Conservation (phyloP, 495 filamentous ascomycete species). For the Rostrohypoxylon terebratum region DNA sequence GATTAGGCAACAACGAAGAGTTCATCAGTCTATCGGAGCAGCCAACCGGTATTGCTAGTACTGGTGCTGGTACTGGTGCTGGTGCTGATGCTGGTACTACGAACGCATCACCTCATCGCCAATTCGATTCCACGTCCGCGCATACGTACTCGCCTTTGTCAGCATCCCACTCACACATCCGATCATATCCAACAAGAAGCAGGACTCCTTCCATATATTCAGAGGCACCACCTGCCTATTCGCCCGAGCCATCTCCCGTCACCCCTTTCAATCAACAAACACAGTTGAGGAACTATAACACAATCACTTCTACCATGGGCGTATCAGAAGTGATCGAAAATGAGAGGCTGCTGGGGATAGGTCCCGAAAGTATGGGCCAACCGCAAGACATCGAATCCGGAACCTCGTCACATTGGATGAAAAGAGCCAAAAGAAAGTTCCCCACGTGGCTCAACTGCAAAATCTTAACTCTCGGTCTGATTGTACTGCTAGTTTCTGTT, state of each 20-base stretch:
- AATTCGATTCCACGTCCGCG: slow-evolving; percentile 26
- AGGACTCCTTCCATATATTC: slow-evolving; percentile 49
- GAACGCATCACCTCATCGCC: slow-evolving; percentile 20
- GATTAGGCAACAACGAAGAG: slow-evolving; percentile 38
- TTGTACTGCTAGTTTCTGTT: slow-evolving; percentile 49
- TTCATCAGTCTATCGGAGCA: slow-evolving; percentile 22
- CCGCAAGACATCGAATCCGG: slow-evolving; percentile 38
- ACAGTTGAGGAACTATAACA: slow-evolving; percentile 53
- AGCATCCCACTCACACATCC: slow-evolving; percentile 28
- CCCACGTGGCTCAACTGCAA: slow-evolving; percentile 46
- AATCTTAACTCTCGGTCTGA: slow-evolving; percentile 36
- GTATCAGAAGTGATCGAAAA: slow-evolving; percentile 47
- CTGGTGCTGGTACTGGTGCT: slow-evolving; percentile 11
- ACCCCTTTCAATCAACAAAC: slow-evolving; percentile 21
- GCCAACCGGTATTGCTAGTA: no score
- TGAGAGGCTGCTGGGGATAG: slow-evolving; percentile 49
- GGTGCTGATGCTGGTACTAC: slow-evolving; percentile 16
- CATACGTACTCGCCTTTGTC: slow-evolving; percentile 48
- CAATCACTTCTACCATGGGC: slow-evolving; percentile 57
- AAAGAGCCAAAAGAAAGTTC: slow-evolving; percentile 47
- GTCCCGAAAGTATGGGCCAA: slow-evolving; percentile 59
- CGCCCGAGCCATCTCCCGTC: slow-evolving; percentile 53
- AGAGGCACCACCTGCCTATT: slow-evolving; percentile 62
- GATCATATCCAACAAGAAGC: slow-evolving; percentile 15
- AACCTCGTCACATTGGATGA: slow-evolving; percentile 44